Percentiles rank a stretch among this genome's conserved stretches.
Evolutionary conservation across 2,329 filamentous ascomycete species (phyloP).

Genomic region (Talaromyces sp.): DNA sequence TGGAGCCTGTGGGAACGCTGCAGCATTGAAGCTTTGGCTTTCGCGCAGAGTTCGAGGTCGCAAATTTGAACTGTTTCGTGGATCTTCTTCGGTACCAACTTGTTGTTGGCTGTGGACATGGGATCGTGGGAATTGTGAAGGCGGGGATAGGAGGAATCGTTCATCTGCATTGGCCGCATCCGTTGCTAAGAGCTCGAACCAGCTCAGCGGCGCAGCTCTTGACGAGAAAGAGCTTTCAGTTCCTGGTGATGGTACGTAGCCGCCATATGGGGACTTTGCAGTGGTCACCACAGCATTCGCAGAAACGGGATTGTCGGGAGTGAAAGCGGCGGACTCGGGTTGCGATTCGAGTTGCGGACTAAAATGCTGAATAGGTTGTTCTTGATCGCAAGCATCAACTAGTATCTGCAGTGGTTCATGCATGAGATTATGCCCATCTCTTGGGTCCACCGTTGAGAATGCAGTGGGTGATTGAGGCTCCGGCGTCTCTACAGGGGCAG

Average conservation of each 20-base stretch:
- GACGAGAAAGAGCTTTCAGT: constrained; percentile 38
- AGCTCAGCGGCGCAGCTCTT: constrained; percentile 51
- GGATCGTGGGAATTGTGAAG: constrained; percentile 9
- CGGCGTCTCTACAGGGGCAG: not conserved
- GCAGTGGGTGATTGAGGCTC: not conserved
- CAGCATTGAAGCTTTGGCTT: constrained; percentile 21
- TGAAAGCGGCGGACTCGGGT: not conserved
- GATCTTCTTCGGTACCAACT: constrained; percentile 5
- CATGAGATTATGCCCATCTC: constrained; percentile 5
- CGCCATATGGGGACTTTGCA: constrained; percentile 11
- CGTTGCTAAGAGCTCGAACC: constrained; percentile 46
- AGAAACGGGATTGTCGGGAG: not conserved
- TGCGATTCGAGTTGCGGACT: not conserved
- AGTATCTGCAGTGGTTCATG: constrained; percentile 21
- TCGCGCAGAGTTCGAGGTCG: constrained; percentile 16
- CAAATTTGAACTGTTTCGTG: constrained; percentile 17
- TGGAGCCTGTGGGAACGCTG: constrained; percentile 12
- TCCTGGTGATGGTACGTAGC: constrained; percentile 25
- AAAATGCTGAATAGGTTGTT: constrained; percentile 13
- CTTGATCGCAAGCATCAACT: constrained; percentile 25
- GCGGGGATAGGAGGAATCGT: constrained; percentile 21
- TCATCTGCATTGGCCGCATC: constrained; percentile 49
- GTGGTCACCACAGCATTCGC: constrained; percentile 10
- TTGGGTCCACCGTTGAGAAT: not conserved
- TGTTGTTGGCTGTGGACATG: not conserved